Evolutionary conservation across 2,329 filamentous ascomycete genomes (phyloP).

Genomic region (Metarhizium humberi): DNA sequence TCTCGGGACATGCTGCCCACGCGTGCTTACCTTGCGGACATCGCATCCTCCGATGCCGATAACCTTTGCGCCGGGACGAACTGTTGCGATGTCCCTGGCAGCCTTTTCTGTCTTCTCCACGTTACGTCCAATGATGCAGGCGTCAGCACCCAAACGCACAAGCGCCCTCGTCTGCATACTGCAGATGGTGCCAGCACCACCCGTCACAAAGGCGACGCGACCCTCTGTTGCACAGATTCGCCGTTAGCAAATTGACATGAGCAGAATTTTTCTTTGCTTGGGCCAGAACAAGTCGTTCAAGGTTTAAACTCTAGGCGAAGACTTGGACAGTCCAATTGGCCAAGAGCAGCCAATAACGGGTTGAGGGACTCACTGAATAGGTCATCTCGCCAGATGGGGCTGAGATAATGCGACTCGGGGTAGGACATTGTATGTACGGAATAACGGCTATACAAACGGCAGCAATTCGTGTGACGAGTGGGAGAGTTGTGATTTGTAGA

Average conservation of each 20-base stretch:
- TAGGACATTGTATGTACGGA: slow-evolving; percentile 46
- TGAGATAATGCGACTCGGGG: slow-evolving; percentile 66
- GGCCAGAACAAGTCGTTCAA: not conserved
- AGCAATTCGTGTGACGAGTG: not conserved
- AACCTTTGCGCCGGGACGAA: slow-evolving; percentile 70
- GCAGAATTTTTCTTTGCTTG: no score
- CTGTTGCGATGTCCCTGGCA: slow-evolving; percentile 74
- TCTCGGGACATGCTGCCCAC: slow-evolving; percentile 1
- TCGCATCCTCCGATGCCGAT: slow-evolving; percentile 74
- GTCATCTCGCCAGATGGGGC: slow-evolving; percentile 75
- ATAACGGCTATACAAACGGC: not conserved
- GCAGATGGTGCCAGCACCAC: slow-evolving; percentile 88
- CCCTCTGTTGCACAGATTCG: slow-evolving; percentile 45
- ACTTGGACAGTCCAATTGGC: not conserved
- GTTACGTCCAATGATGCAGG: slow-evolving; percentile 88
- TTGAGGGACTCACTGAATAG: slow-evolving; percentile 57
- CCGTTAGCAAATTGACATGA: not conserved
- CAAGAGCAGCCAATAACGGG: not conserved
- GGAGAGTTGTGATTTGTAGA: not conserved
- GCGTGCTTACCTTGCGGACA: slow-evolving; percentile 55
- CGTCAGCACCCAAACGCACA: slow-evolving; percentile 83
- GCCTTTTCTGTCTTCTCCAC: slow-evolving; percentile 75
- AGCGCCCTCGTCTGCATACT: slow-evolving; percentile 87
- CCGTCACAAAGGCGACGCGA: slow-evolving; percentile 91
- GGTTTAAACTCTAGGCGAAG: not conserved